Percentiles rank a stretch among this genome's conserved stretches.
These are phyloP conservation scores for Candida maris DNA, from an alignment of 805 yeast genomes.

Conservation along the genomic window DNA sequence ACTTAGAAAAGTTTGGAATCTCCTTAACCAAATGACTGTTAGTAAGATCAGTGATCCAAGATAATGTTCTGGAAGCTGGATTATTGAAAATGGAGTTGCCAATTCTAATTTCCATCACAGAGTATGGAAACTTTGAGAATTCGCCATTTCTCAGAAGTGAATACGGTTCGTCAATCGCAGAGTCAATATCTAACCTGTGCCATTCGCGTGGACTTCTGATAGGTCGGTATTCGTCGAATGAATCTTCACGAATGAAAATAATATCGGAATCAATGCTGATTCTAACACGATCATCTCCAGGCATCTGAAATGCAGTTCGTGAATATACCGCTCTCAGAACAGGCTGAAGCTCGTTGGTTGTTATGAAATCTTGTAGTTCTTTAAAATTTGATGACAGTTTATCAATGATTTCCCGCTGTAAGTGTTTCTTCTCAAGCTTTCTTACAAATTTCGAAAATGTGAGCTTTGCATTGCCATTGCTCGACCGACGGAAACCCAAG, in stretches of 20 bases:
- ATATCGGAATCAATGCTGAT: slow-evolving; percentile 88
- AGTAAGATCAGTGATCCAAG: slow-evolving; percentile 86
- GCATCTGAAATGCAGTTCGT: slow-evolving; percentile 95
- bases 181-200: slow-evolving; percentile 92
- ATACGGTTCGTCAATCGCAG: slow-evolving; percentile 64
- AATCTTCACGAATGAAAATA: slow-evolving; percentile 82
- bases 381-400: slow-evolving; percentile 52
- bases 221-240: slow-evolving; percentile 80
- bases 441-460: slow-evolving; percentile 46
- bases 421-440: slow-evolving; percentile 62
- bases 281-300: slow-evolving; percentile 92
- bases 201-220: slow-evolving; percentile 84
- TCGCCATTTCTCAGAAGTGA: slow-evolving; percentile 82
- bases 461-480: slow-evolving; percentile 15
- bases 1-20: slow-evolving; percentile 90
- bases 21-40: slow-evolving; percentile 84
- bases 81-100: slow-evolving; percentile 44
- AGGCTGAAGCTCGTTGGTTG: slow-evolving; percentile 71
- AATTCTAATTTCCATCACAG: slow-evolving; percentile 80
- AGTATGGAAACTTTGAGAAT: slow-evolving; percentile 74
- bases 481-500: slow-evolving; percentile 10
- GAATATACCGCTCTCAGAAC: slow-evolving; percentile 81
- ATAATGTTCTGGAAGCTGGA: slow-evolving; percentile 42
- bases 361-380: slow-evolving; percentile 59
- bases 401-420: slow-evolving; percentile 48